Conservation (phyloP, 179 eudicot genomes). For the Actinidia arguta region DNA sequence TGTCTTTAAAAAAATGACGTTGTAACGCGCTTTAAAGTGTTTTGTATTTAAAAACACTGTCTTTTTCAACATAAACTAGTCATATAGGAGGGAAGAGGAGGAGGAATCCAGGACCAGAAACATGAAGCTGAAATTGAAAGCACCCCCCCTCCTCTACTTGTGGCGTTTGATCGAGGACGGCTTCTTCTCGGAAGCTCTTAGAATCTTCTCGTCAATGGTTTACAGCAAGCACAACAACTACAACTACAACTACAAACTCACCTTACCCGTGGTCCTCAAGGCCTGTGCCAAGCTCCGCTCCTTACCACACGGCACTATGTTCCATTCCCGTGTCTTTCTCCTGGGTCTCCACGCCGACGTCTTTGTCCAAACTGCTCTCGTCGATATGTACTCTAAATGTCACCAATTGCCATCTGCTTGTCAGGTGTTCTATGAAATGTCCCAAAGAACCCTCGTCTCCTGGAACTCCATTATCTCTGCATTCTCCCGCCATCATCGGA, state of each 20-base stretch:
- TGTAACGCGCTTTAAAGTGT: no score
- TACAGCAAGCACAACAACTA: not conserved
- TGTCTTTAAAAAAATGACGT: no score
- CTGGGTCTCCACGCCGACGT: not conserved
- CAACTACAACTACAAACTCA: not conserved
- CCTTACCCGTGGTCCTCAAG: not conserved
- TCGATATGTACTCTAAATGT: conserved; percentile 17
- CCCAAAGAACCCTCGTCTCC: not conserved
- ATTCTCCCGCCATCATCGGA: not conserved
- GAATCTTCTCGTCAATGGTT: not conserved
- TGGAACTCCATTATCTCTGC: not conserved
- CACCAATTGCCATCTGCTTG: not conserved
- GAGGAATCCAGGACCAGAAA: no score
- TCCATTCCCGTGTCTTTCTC: not conserved
- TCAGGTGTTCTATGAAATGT: not conserved
- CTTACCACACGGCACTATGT: not conserved
- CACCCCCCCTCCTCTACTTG: not conserved
- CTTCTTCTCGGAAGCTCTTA: not conserved
- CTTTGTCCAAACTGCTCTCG: conserved; percentile 14
- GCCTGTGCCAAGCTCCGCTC: not conserved
- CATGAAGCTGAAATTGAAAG: not conserved
- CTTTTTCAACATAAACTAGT: no score
- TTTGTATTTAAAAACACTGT: no score
- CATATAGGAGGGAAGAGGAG: no score
- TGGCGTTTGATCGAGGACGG: not conserved